Conservation (phyloP, 73 alveolate species). For the Uronychia binucleata region DNA sequence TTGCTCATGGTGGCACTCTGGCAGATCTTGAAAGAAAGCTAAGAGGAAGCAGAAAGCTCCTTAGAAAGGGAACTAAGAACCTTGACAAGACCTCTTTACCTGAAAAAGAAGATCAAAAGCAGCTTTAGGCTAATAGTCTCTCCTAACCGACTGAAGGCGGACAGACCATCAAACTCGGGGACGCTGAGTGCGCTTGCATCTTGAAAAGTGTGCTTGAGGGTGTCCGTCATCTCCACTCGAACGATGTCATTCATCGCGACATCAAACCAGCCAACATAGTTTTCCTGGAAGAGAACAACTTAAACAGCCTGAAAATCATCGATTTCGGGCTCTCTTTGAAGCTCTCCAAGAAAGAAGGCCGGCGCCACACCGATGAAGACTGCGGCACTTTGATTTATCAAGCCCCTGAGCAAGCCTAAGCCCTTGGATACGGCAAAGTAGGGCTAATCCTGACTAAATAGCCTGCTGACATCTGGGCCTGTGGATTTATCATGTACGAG, state of each 20-base stretch:
- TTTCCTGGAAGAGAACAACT: conserved; percentile 19
- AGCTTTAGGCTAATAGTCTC: too few relatives aligned
- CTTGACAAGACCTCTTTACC: background rate
- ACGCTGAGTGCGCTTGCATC: conserved; percentile 39
- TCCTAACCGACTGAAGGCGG: too few relatives aligned
- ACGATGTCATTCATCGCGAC: conserved; percentile 61
- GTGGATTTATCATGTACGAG: conserved; percentile 65
- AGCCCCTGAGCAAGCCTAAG: conserved; percentile 69
- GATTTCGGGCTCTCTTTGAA: conserved; percentile 66
- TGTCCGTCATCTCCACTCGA: conserved; percentile 39
- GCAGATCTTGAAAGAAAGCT: background rate
- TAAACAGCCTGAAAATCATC: conserved; percentile 37
- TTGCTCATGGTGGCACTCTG: background rate
- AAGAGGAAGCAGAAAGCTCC: background rate
- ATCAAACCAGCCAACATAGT: conserved; percentile 66
- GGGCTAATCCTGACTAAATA: background rate
- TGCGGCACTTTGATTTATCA: conserved; percentile 65
- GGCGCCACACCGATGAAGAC: conserved; percentile 34
- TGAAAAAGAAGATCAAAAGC: background rate
- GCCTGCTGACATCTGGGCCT: conserved; percentile 72
- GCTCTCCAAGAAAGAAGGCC: conserved; percentile 7
- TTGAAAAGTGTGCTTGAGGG: conserved; percentile 52
- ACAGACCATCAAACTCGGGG: background rate
- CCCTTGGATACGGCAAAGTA: conserved; percentile 46
- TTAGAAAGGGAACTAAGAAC: background rate